A percentile compares a stretch with the other conserved stretches of the same genome.
Evolutionary conservation across 2,329 filamentous ascomycete genomes (phyloP).

Genomic region (Leptographium lundbergii): DNA sequence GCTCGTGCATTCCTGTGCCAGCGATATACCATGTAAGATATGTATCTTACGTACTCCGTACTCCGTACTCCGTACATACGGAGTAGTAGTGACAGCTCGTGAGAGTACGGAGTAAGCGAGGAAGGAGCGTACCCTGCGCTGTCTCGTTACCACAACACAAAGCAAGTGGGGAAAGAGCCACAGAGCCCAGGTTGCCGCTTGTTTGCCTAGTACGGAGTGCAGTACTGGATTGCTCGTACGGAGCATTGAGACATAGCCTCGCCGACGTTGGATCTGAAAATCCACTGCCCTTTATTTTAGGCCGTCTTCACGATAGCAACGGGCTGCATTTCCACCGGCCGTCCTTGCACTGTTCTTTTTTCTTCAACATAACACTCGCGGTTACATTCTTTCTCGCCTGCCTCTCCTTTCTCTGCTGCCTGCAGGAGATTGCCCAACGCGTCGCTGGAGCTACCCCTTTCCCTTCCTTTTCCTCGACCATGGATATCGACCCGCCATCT

Average conservation of each 20-base stretch:
- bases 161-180: background rate
- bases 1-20: background rate
- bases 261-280: too few species aligned
- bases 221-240: too few species aligned
- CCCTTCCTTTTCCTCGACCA: background rate
- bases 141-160: background rate
- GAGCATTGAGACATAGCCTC: too few species aligned
- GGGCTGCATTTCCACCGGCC: background rate
- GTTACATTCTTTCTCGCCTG: background rate
- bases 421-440: too few species aligned
- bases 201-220: background rate
- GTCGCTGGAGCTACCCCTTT: background rate
- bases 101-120: too few species aligned
- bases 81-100: too few species aligned
- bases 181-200: background rate
- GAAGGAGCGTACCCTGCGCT: background rate
- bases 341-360: background rate
- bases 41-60: too few species aligned
- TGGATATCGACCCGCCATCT: background rate
- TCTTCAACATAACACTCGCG: background rate
- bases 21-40: too few species aligned
- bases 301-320: too few species aligned
- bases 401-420: background rate
- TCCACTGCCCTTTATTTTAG: too few species aligned
- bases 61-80: too few species aligned